Base-by-base conservation (phyloP, 2,329 filamentous ascomycete species). In the Rosellinia necatrix region DNA sequence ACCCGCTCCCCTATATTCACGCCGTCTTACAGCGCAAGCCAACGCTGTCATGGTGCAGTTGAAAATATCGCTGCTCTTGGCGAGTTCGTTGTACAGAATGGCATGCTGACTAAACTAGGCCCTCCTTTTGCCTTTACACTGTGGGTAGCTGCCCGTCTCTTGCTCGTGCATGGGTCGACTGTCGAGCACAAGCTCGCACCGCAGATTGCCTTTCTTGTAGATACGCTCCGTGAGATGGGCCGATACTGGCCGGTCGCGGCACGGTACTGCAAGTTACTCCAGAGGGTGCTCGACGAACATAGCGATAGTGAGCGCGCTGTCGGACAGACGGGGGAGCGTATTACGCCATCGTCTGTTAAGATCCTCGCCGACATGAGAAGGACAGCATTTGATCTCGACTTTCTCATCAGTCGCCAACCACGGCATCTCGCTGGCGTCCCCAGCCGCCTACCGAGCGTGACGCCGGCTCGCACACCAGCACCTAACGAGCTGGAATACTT, bases 291-390 rank as follows among this genome's bases (percentile, higher is more conserved):
- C 1, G 90, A 94, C 63, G 92, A 96, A 72, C 91, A 94, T 67
- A 81, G 84, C 66, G 90, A 94, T 62, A 90, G 86, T 57, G 88
- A 92, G 71, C 81, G 84, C 3, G 66, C 66, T 6, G 61, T 68
- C 0, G 67, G 67, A 49, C 65, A 66, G 7, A 85, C 88, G 35
- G 88, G 86, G 9, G 88, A 91, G 64, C 82, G 88, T 3, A 83
- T 90, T 24, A 92, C 90, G 0, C 91, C 92, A 0, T 91, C 87
- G 15, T 91, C 88, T 1, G 91, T 96, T 40, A 89, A 87, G 69
- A 96, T 96, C 49, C 76, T 96, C 1, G 89, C 91, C 1, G 92
- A 96, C 66, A 96, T 97, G 92, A 83, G 92, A 17, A 82, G 92
- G 17, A 96, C 90, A 46, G 92, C 91, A 0, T 96, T 92, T 67